Evolutionary conservation across 73 alveolate genomes (phyloP).

Genomic region (Tetrahymena thermophila): DNA sequence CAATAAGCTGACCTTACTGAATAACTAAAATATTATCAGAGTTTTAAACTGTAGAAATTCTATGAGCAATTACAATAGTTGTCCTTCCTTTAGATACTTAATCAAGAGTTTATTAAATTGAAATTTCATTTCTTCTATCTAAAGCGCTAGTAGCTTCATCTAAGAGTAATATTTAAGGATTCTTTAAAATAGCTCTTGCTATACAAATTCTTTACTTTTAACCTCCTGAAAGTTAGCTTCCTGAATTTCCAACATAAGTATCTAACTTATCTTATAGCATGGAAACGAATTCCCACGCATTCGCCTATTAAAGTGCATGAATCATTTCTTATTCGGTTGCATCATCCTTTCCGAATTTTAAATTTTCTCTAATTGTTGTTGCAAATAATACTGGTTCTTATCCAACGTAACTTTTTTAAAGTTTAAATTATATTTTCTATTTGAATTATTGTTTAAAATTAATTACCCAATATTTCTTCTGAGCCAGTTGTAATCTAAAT

Average conservation of each 20-base stretch:
- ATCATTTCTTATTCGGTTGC: conserved; percentile 72
- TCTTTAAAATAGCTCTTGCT: conserved; percentile 78
- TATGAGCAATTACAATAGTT: conserved; percentile 64
- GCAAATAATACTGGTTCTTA: conserved; percentile 92
- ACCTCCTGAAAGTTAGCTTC: conserved; percentile 79
- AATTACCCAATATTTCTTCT: not conserved
- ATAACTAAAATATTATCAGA: conserved; percentile 62
- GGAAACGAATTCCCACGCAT: conserved; percentile 67
- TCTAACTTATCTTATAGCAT: conserved; percentile 41
- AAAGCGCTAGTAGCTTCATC: conserved; percentile 86
- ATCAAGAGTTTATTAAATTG: conserved; percentile 58
- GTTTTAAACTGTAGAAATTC: conserved; percentile 62
- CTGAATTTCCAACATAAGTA: conserved; percentile 68
- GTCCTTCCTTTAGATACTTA: conserved; percentile 59
- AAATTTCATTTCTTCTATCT: conserved; percentile 67
- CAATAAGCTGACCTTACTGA: conserved; percentile 55
- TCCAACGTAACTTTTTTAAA: conserved; percentile 48
- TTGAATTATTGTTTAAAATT: conserved; percentile 32
- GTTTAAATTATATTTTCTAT: conserved; percentile 53
- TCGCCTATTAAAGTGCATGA: conserved; percentile 66
- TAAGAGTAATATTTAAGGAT: conserved; percentile 58
- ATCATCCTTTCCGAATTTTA: conserved; percentile 61
- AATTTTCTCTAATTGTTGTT: conserved; percentile 67
- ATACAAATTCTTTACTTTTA: conserved; percentile 80
- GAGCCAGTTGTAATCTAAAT: not conserved